These are phyloP conservation scores for Fusarium agapanthi DNA, from an alignment of 2,329 filamentous ascomycete genomes.

Conservation along the genomic window DNA sequence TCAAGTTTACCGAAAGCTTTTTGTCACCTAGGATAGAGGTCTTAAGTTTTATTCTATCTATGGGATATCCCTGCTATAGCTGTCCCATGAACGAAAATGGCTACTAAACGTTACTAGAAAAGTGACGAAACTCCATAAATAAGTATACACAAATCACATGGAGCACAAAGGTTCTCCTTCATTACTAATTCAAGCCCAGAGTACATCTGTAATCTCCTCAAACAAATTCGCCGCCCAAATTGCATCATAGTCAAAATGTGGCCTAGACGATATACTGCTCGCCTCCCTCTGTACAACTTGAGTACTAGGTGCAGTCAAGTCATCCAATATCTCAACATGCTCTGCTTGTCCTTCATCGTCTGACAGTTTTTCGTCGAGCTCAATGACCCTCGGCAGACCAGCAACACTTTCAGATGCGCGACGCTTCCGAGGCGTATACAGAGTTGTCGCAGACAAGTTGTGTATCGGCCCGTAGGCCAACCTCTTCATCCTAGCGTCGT, in stretches of 20 bases:
- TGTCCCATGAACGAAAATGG: neutral
- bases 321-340: rapidly evolving
- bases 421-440: neutral
- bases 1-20: too few relatives aligned
- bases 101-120: neutral
- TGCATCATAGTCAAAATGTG: constrained; percentile 11
- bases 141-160: neutral
- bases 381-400: neutral
- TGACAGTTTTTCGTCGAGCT: neutral
- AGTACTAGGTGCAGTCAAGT: rapidly evolving
- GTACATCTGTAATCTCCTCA: constrained; percentile 9
- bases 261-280: neutral
- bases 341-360: neutral
- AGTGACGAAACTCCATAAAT: neutral
- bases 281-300: neutral
- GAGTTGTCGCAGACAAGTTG: neutral
- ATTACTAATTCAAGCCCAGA: neutral
- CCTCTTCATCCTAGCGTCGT: neutral
- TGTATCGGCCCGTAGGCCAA: neutral
- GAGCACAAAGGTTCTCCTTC: rapidly evolving
- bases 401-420: constrained; percentile 1
- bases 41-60: too few relatives aligned
- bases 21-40: too few relatives aligned
- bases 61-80: neutral
- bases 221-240: constrained; percentile 18